Conservation (phyloP, 371 early-diverging fungal genomes). For the Lichtheimia hyalospora region DNA sequence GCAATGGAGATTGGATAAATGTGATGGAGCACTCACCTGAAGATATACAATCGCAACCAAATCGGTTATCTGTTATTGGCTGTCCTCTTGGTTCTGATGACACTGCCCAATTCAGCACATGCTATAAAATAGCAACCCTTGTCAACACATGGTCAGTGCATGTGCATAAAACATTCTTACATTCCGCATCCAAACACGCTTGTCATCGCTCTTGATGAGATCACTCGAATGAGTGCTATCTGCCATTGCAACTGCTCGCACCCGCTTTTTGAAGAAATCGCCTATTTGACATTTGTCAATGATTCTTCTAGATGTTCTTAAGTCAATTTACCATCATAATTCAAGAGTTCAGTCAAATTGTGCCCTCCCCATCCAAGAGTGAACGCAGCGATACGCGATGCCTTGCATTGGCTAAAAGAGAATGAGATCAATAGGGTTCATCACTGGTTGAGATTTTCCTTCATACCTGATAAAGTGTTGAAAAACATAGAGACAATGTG, state of each 20-base stretch:
- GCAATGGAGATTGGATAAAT: neutral
- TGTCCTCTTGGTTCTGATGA: slow-evolving; percentile 24
- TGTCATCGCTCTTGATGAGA: slow-evolving; percentile 22
- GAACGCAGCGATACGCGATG: slow-evolving; percentile 29
- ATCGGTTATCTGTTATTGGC: slow-evolving; percentile 27
- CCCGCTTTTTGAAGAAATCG: slow-evolving; percentile 29
- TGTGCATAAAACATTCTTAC: slow-evolving; percentile 14
- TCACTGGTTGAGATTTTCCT: neutral
- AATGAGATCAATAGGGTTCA: too few species aligned
- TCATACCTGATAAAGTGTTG: slow-evolving; percentile 35
- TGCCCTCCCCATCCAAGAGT: slow-evolving; percentile 45
- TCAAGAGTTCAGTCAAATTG: slow-evolving; percentile 29
- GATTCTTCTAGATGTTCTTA: neutral
- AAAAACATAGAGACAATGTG: slow-evolving; percentile 41
- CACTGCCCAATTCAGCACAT: slow-evolving; percentile 31
- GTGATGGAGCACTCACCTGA: slow-evolving; percentile 19
- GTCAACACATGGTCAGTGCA: neutral
- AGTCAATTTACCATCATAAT: slow-evolving; percentile 29
- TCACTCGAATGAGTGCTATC: slow-evolving; percentile 34
- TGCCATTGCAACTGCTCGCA: slow-evolving; percentile 33
- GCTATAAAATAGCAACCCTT: slow-evolving; percentile 11
- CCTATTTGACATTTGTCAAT: slow-evolving; percentile 17
- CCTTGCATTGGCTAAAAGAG: slow-evolving; percentile 22
- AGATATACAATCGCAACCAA: slow-evolving; percentile 37
- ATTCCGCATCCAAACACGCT: slow-evolving; percentile 35